These are phyloP conservation scores for Ogataea kodamae DNA, from an alignment of 805 yeast species.

Conservation along the genomic window DNA sequence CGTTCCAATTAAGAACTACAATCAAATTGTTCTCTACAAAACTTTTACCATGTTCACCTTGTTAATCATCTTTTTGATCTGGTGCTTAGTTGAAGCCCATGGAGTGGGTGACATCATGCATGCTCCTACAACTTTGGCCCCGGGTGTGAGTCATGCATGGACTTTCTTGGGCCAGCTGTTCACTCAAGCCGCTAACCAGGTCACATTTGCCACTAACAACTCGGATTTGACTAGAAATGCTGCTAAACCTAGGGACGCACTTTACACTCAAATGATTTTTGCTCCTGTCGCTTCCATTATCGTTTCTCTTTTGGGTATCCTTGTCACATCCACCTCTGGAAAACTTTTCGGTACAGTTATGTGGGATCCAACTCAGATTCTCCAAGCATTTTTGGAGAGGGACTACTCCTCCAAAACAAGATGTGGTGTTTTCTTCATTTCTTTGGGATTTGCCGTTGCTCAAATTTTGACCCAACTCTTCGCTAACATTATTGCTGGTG, in stretches of 20 bases:
- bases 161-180: constrained; percentile 25
- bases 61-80: constrained; percentile 31
- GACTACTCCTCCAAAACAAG: constrained; percentile 31
- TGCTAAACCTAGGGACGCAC: too few species aligned
- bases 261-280: constrained; percentile 35
- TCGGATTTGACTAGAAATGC: constrained; percentile 39
- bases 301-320: too few species aligned
- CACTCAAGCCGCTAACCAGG: constrained; percentile 34
- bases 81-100: constrained; percentile 25
- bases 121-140: constrained; percentile 16
- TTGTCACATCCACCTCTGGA: constrained; percentile 34
- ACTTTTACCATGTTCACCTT: constrained; percentile 34
- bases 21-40: too few species aligned
- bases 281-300: constrained; percentile 27
- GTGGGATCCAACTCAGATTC: constrained; percentile 47
- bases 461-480: constrained; percentile 43
- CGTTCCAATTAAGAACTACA: too few species aligned
- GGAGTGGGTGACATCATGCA: constrained; percentile 26
- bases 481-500: constrained; percentile 58
- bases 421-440: too few species aligned
- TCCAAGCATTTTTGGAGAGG: too few species aligned
- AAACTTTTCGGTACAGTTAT: constrained; percentile 38
- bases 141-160: constrained; percentile 28
- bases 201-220: constrained; percentile 37
- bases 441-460: too few species aligned